Conservation (phyloP, 345 rosid species). For the Sisymbrium altissimum region DNA sequence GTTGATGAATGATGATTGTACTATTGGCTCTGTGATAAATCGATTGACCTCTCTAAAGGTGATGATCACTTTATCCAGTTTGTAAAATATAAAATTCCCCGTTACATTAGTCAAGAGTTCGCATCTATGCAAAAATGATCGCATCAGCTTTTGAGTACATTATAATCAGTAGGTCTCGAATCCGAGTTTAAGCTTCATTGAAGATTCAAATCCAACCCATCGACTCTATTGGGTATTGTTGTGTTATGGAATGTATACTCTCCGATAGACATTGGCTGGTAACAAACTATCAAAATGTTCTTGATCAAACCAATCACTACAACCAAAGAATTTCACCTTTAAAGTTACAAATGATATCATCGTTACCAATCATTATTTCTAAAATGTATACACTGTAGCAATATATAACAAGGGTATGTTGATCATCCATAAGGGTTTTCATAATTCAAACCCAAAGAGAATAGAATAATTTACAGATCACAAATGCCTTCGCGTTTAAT, state of each 20-base stretch:
- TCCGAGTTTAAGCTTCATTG: too few relatives aligned
- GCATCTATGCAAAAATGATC: background rate
- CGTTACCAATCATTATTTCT: background rate
- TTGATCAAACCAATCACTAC: background rate
- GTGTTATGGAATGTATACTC: too few relatives aligned
- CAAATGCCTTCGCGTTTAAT: background rate
- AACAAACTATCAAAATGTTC: background rate
- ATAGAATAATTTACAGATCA: constrained; percentile 10
- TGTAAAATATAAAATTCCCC: too few relatives aligned
- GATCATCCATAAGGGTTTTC: constrained; percentile 29
- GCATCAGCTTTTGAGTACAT: background rate
- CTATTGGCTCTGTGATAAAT: too few relatives aligned
- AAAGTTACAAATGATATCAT: background rate
- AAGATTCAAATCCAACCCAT: too few relatives aligned
- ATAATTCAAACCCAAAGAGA: constrained; percentile 16
- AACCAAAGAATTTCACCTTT: background rate
- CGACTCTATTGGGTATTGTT: too few relatives aligned
- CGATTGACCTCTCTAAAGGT: too few relatives aligned
- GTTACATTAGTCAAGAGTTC: too few relatives aligned
- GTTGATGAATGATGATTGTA: too few relatives aligned
- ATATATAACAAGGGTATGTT: background rate
- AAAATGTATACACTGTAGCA: background rate
- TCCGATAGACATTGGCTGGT: background rate
- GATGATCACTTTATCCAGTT: too few relatives aligned
- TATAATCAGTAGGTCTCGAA: too few relatives aligned